A percentile compares a stretch with the other conserved stretches of the same genome.
These are phyloP conservation scores for Teratosphaeria pseudoeucalypti DNA, from an alignment of 2,329 filamentous ascomycete genomes.

Conservation along the genomic window DNA sequence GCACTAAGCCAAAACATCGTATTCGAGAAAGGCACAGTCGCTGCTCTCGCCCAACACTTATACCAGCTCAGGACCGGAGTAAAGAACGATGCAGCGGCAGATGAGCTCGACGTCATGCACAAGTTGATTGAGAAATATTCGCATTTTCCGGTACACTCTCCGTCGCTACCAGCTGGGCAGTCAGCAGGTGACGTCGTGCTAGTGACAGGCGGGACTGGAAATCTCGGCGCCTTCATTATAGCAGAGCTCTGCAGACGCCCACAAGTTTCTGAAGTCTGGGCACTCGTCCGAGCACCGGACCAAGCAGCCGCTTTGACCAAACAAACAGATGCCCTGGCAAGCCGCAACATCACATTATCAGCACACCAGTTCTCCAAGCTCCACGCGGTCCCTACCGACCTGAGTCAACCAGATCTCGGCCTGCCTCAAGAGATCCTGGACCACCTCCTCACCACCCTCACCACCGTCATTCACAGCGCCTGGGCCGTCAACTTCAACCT, in stretches of 20 bases:
- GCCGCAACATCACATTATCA: constrained; percentile 27
- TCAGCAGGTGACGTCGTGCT: constrained; percentile 24
- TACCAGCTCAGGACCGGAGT: constrained; percentile 22
- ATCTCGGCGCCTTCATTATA: constrained; percentile 51
- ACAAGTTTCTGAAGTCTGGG: constrained; percentile 36
- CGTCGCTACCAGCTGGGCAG: not conserved
- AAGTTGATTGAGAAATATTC: constrained; percentile 26
- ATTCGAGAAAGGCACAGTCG: constrained; percentile 24
- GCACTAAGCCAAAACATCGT: constrained; percentile 21
- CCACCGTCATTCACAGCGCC: constrained; percentile 27
- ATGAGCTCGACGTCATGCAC: constrained; percentile 27
- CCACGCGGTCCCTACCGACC: constrained; percentile 27
- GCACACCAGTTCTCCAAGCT: constrained; percentile 12
- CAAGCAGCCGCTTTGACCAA: constrained; percentile 26
- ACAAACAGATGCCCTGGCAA: constrained; percentile 25
- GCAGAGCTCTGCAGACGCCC: constrained; percentile 22
- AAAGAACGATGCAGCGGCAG: constrained; percentile 14
- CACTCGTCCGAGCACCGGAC: constrained; percentile 40
- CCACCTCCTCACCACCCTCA: constrained; percentile 13
- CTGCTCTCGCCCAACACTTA: constrained; percentile 14
- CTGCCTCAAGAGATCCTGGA: constrained; percentile 14
- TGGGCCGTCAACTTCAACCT: constrained; percentile 32
- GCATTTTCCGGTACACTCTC: constrained; percentile 22
- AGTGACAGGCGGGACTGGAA: constrained; percentile 56
- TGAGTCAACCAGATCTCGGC: constrained; percentile 17